Evolutionary conservation across 1,284 basidiomycete genomes (phyloP).

Genomic region (Agaricales sp.): DNA sequence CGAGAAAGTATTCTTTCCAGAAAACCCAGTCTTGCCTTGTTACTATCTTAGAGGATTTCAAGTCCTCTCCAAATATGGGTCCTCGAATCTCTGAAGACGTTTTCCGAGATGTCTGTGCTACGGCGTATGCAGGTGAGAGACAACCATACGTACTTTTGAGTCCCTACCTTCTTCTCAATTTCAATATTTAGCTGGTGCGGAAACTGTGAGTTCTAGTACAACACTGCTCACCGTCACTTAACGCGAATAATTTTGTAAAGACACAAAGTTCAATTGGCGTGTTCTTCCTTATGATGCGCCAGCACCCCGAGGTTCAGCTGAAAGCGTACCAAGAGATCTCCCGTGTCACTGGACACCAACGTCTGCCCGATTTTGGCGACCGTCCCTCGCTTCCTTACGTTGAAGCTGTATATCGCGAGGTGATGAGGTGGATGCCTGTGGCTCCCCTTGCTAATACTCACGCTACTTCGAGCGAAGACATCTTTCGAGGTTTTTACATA

Average conservation of each 20-base stretch:
- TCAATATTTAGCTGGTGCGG: no score
- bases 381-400: slow-evolving; percentile 33
- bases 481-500: slow-evolving; percentile 22
- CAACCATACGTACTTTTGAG: no score
- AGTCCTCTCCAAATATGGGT: no score
- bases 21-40: no score
- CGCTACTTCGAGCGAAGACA: slow-evolving; percentile 18
- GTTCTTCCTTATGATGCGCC: slow-evolving; percentile 33
- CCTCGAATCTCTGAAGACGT: no score
- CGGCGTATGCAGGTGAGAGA: no score
- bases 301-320: slow-evolving; percentile 28
- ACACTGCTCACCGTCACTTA: not conserved
- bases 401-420: slow-evolving; percentile 32
- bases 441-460: slow-evolving; percentile 22
- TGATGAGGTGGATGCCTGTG: slow-evolving; percentile 22
- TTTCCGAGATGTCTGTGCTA: no score
- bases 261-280: slow-evolving; percentile 27
- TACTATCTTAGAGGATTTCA: no score
- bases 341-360: slow-evolving; percentile 23
- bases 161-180: no score
- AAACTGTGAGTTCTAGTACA: not conserved
- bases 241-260: no score
- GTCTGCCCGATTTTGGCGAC: slow-evolving; percentile 35
- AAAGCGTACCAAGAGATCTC: slow-evolving; percentile 37
- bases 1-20: no score